These are phyloP conservation scores for Protoeuglena noctilucae DNA, from an alignment of 139 green algal genomes.

Conservation along the genomic window DNA sequence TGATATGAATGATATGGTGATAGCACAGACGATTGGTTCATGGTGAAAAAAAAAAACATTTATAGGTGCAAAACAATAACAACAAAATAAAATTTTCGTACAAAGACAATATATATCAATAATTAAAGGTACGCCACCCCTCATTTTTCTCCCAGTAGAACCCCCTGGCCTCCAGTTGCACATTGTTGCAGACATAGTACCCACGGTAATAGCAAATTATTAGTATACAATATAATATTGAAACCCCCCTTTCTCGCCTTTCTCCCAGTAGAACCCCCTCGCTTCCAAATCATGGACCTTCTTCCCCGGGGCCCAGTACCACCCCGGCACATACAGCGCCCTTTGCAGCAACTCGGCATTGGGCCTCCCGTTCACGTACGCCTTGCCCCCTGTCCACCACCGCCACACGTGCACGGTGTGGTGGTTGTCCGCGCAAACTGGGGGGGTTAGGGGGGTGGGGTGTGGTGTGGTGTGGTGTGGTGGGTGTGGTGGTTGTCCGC, in stretches of 20 bases:
- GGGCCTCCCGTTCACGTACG: neutral
- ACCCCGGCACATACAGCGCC: constrained; percentile 29
- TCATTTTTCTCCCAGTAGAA: too few relatives aligned
- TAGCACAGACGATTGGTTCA: neutral
- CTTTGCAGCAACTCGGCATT: constrained; percentile 6
- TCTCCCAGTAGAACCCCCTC: constrained; percentile 3
- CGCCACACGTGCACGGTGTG: constrained; percentile 36
- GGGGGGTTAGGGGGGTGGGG: too few relatives aligned
- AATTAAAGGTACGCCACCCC: too few relatives aligned
- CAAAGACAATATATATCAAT: too few relatives aligned
- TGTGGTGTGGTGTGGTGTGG: too few relatives aligned
- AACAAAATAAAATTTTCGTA: too few relatives aligned
- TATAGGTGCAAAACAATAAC: too few relatives aligned
- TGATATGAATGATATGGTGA: neutral
- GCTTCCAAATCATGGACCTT: constrained; percentile 26
- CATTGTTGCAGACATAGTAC: neutral
- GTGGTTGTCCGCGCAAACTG: constrained; percentile 26
- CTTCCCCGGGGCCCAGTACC: constrained; percentile 33
- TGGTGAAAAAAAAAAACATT: too few relatives aligned
- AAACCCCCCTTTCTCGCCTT: too few relatives aligned
- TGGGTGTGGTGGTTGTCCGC: constrained; percentile 31
- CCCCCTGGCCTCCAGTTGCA: constrained; percentile 4
- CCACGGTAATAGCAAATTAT: too few relatives aligned
- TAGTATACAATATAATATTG: too few relatives aligned
- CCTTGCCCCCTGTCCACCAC: constrained; percentile 27